These are phyloP conservation scores for Fusarium ramigenum DNA, from an alignment of 2,329 filamentous ascomycete genomes.

Conservation along the genomic window DNA sequence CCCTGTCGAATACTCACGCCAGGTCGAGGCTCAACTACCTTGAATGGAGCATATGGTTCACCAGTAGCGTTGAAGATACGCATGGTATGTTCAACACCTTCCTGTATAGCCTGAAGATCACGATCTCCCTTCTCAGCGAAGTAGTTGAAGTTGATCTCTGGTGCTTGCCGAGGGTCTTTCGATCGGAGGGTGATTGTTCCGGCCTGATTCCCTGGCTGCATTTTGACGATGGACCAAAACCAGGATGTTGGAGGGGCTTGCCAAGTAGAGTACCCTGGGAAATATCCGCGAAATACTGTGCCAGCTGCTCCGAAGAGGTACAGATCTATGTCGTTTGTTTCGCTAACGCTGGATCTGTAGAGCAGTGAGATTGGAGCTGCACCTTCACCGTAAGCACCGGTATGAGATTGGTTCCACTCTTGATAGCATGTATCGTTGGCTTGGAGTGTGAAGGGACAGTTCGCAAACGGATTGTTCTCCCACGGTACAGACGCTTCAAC, in stretches of 20 bases:
- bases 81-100: constrained; percentile 30
- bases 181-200: constrained; percentile 70
- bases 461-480: constrained; percentile 26
- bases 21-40: constrained; percentile 46
- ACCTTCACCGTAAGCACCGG: constrained; percentile 38
- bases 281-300: constrained; percentile 42
- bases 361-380: constrained; percentile 38
- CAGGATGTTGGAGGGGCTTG: constrained; percentile 44
- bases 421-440: constrained; percentile 48
- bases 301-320: constrained; percentile 45
- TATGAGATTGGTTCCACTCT: constrained; percentile 41
- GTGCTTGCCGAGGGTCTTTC: constrained; percentile 68
- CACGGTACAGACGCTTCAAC: constrained; percentile 26
- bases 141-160: constrained; percentile 70
- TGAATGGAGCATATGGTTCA: constrained; percentile 35
- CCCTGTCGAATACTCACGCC: constrained; percentile 57
- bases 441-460: constrained; percentile 11
- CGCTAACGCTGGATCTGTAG: constrained; percentile 43
- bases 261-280: constrained; percentile 42
- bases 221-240: constrained; percentile 57
- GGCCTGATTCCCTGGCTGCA: constrained; percentile 68
- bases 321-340: constrained; percentile 42
- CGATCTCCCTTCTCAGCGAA: constrained; percentile 50
- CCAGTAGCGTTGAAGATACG: constrained; percentile 42
- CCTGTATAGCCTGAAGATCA: constrained; percentile 14